phyloP scores from a whole-genome alignment of 345 rosid genomes.

The Euphorbia lathyris region DNA sequence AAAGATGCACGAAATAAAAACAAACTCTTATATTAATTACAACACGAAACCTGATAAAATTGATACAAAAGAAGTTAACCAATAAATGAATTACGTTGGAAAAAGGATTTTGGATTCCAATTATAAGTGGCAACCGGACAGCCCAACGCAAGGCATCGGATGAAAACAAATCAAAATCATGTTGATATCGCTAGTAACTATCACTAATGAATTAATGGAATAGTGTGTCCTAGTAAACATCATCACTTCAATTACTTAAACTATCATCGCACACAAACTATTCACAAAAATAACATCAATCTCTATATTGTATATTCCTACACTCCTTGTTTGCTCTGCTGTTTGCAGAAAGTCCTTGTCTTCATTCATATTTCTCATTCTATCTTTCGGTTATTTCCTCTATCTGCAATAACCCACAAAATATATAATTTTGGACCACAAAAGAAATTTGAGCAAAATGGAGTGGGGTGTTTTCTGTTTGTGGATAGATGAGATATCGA shows the following conservation, averaged over 20 bases:
- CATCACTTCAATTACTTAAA: neutral
- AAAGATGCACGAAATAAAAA: too few species aligned
- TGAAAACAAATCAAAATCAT: neutral
- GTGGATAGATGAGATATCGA: too few species aligned
- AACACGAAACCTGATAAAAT: too few species aligned
- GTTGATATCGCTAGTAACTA: neutral
- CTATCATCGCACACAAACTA: neutral
- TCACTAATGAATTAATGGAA: slow-evolving; percentile 2
- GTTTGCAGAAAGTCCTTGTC: neutral
- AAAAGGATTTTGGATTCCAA: too few species aligned
- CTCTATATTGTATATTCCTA: neutral
- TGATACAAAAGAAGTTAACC: too few species aligned
- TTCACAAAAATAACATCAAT: neutral
- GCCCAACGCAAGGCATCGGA: too few species aligned
- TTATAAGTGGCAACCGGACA: too few species aligned
- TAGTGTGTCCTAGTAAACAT: neutral
- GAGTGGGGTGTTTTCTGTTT: neutral
- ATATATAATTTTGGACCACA: neutral
- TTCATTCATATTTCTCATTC: neutral
- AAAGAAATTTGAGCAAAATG: neutral
- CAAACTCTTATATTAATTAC: too few species aligned
- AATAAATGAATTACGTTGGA: too few species aligned
- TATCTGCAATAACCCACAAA: slow-evolving; percentile 7
- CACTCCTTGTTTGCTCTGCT: neutral
- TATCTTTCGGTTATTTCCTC: neutral